phyloP scores from a whole-genome alignment of 345 rosid species.

The Ceriops tagal region DNA sequence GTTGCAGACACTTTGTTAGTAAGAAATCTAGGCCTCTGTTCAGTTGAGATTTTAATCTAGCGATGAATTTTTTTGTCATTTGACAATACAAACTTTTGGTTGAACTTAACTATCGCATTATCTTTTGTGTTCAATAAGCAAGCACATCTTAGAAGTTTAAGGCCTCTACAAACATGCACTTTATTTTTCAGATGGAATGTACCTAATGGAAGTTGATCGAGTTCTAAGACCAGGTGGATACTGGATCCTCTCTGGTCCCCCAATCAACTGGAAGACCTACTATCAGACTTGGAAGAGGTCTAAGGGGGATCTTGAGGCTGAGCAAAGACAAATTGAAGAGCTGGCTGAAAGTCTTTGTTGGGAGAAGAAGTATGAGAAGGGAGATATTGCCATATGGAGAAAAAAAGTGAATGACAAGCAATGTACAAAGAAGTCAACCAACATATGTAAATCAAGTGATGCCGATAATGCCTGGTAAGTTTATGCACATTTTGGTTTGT shows the following conservation, averaged over 20 bases:
- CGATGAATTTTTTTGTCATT: neutral
- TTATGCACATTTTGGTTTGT: conserved; percentile 4
- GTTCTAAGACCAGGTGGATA: conserved; percentile 97
- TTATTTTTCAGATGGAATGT: conserved; percentile 61
- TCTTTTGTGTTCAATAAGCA: neutral
- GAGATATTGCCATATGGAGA: conserved; percentile 78
- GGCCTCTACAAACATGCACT: conserved; percentile 19
- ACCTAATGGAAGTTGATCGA: conserved; percentile 92
- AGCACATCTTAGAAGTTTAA: conserved; percentile 13
- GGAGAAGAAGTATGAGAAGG: conserved; percentile 99
- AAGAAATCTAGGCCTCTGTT: neutral
- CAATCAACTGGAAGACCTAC: conserved; percentile 90
- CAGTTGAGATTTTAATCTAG: neutral
- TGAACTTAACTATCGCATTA: neutral
- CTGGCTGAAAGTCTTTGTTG: conserved; percentile 83
- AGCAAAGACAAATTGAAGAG: conserved; percentile 78
- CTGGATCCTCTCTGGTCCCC: conserved; percentile 97
- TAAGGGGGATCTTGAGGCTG: conserved; percentile 70
- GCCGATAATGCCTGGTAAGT: conserved; percentile 78
- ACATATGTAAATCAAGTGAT: conserved; percentile 47
- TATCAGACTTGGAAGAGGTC: conserved; percentile 86
- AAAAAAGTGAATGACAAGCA: conserved; percentile 63
- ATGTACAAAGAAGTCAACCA: conserved; percentile 47
- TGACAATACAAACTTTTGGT: neutral
- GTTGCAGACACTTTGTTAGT: neutral